phyloP scores from a whole-genome alignment of 345 rosid species.

The Triadica sebifera region DNA sequence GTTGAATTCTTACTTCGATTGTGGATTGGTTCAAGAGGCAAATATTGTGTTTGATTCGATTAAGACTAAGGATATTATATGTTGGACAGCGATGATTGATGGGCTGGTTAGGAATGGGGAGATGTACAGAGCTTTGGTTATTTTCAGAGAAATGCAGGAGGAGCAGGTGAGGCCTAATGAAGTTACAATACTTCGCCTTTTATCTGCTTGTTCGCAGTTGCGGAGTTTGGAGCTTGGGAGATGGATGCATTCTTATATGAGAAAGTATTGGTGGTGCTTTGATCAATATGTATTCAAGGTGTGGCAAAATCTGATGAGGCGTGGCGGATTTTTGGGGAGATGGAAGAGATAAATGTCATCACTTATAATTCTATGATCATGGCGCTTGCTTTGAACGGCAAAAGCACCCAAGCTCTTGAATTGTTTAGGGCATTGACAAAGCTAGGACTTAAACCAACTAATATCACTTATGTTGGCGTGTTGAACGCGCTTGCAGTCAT shows the following conservation, averaged over 20 bases:
- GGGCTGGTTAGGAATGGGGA: conserved; percentile 58
- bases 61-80: conserved; percentile 48
- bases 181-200: conserved; percentile 53
- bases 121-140: conserved; percentile 54
- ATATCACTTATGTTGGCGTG: conserved; percentile 51
- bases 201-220: conserved; percentile 58
- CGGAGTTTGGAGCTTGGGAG: conserved; percentile 64
- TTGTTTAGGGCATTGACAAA: conserved; percentile 42
- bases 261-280: conserved; percentile 53
- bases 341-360: conserved; percentile 46
- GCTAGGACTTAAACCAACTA: conserved; percentile 44
- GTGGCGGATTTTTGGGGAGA: conserved; percentile 30
- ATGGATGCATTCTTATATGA: conserved; percentile 57
- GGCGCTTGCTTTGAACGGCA: conserved; percentile 66
- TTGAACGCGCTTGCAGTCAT: conserved; percentile 70
- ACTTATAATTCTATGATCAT: conserved; percentile 59
- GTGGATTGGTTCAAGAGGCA: conserved; percentile 44
- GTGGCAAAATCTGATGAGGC: conserved; percentile 59
- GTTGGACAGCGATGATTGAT: conserved; percentile 74
- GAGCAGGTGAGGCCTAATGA: conserved; percentile 45
- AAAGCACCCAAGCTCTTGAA: conserved; percentile 44
- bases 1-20: conserved; percentile 44
- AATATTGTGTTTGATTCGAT: conserved; percentile 37
- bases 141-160: conserved; percentile 60
- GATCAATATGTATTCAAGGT: conserved; percentile 58